Evolutionary conservation across 495 filamentous ascomycete species (phyloP).

Genomic region (Friedmanniomyces endolithicus): DNA sequence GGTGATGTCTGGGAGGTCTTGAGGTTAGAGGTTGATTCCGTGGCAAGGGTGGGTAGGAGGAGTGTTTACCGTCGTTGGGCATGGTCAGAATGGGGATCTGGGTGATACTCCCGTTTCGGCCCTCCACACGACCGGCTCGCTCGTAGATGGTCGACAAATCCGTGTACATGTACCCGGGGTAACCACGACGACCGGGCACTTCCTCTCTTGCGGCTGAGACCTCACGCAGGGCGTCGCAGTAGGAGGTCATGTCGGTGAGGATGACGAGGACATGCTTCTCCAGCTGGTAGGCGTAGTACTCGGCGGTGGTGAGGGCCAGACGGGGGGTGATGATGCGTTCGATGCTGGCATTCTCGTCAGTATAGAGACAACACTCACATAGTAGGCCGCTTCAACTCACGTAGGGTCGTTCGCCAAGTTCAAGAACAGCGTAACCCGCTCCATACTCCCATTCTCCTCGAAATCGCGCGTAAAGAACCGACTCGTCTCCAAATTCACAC

Average conservation of each 20-base stretch:
- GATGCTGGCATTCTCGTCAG: conserved; percentile 46
- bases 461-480: conserved; percentile 98
- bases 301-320: conserved; percentile 93
- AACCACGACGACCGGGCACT: conserved; percentile 98
- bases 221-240: conserved; percentile 97
- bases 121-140: conserved; percentile 94
- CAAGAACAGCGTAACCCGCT: conserved; percentile 91
- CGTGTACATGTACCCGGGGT: conserved; percentile 99
- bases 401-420: conserved; percentile 99
- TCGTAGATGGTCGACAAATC: conserved; percentile 99
- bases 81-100: conserved; percentile 98
- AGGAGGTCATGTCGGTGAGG: conserved; percentile 92
- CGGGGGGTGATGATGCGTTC: conserved; percentile 99
- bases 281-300: conserved; percentile 99
- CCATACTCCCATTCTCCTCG: conserved; percentile 98
- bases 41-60: too few species aligned
- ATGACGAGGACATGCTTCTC: conserved; percentile 99
- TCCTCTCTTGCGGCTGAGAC: conserved; percentile 97
- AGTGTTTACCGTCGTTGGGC: conserved; percentile 76
- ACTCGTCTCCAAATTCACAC: conserved; percentile 98
- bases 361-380: not conserved
- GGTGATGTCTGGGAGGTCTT: conserved; percentile 57
- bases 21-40: too few species aligned
- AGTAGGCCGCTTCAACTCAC: conserved; percentile 37
- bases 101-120: conserved; percentile 95